Evolutionary conservation across 208 protist genomes (phyloP).

Genomic region (Strigomonas oncopelti): DNA sequence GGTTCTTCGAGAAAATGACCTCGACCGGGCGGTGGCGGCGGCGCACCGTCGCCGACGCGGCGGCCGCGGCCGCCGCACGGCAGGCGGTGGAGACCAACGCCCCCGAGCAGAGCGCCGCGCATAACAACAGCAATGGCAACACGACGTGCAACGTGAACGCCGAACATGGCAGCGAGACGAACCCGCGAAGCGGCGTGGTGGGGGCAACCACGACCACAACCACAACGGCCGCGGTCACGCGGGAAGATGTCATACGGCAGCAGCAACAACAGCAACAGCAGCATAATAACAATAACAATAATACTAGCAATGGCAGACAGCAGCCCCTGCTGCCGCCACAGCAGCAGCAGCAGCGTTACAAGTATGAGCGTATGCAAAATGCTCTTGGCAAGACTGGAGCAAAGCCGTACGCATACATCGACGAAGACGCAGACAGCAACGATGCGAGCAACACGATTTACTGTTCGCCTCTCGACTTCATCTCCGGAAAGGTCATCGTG

Average conservation of each 20-base stretch:
- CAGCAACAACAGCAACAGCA: too few species aligned
- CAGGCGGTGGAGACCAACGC: slow-evolving; percentile 26
- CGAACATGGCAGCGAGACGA: slow-evolving; percentile 1
- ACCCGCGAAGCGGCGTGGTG: not conserved
- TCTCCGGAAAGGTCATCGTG: slow-evolving; percentile 74
- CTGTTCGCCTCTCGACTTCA: slow-evolving; percentile 77
- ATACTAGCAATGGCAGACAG: too few species aligned
- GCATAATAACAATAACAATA: too few species aligned
- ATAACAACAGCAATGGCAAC: not conserved
- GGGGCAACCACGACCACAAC: not conserved
- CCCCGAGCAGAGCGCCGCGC: not conserved
- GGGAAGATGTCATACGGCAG: not conserved
- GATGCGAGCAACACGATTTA: slow-evolving; percentile 10
- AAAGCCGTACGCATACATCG: not conserved
- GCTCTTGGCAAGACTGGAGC: too few species aligned
- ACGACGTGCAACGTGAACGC: not conserved
- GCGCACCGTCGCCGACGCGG: not conserved
- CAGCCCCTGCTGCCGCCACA: too few species aligned
- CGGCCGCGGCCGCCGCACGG: slow-evolving; percentile 1
- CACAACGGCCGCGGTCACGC: not conserved
- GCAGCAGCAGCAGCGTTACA: too few species aligned
- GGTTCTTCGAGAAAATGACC: not conserved
- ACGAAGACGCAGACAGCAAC: too few species aligned
- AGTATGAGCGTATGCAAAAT: too few species aligned
- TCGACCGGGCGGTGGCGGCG: not conserved